A percentile compares a stretch with the other conserved stretches of the same genome.
Evolutionary conservation across 768 basidiomycete genomes (phyloP).

Genomic region (Hypholoma sublateritium): DNA sequence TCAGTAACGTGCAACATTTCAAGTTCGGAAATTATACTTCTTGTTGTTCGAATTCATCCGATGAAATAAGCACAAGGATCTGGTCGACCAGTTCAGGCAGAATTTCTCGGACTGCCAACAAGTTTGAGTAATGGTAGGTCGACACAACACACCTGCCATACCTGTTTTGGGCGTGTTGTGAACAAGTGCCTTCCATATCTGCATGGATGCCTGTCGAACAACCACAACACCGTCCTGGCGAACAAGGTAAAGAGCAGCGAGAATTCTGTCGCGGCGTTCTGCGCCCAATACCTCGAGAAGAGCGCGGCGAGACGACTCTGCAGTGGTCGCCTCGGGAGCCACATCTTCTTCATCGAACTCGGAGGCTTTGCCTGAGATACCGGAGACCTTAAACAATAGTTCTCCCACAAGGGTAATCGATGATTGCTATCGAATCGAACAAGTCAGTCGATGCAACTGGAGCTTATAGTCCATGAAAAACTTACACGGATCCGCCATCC

Average conservation of each 20-base stretch:
- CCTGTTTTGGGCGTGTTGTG: slow-evolving; percentile 92
- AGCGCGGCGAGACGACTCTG: slow-evolving; percentile 82
- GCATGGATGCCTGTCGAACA: slow-evolving; percentile 88
- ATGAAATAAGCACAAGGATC: slow-evolving; percentile 76
- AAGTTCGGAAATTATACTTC: slow-evolving; percentile 54
- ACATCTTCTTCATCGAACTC: slow-evolving; percentile 75
- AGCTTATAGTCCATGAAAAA: slow-evolving; percentile 14
- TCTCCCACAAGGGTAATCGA: slow-evolving; percentile 97
- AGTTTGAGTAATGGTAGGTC: neutral
- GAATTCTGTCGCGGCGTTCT: slow-evolving; percentile 87
- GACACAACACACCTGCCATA: slow-evolving; percentile 27
- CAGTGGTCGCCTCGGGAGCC: slow-evolving; percentile 58
- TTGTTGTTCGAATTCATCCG: slow-evolving; percentile 81
- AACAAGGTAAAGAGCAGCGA: slow-evolving; percentile 89
- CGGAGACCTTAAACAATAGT: slow-evolving; percentile 93
- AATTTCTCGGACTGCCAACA: slow-evolving; percentile 75
- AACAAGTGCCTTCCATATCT: slow-evolving; percentile 98
- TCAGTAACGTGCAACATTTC: slow-evolving; percentile 1
- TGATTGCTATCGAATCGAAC: slow-evolving; percentile 65
- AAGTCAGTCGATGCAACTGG: slow-evolving; percentile 11
- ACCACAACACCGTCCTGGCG: slow-evolving; percentile 89
- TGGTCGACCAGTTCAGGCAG: slow-evolving; percentile 81
- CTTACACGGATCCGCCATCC: slow-evolving; percentile 93
- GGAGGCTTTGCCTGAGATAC: slow-evolving; percentile 87
- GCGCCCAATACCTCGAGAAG: slow-evolving; percentile 85